These are phyloP conservation scores for Phytophthora aleatoria DNA, from an alignment of 352 stramenopile species.

Conservation along the genomic window DNA sequence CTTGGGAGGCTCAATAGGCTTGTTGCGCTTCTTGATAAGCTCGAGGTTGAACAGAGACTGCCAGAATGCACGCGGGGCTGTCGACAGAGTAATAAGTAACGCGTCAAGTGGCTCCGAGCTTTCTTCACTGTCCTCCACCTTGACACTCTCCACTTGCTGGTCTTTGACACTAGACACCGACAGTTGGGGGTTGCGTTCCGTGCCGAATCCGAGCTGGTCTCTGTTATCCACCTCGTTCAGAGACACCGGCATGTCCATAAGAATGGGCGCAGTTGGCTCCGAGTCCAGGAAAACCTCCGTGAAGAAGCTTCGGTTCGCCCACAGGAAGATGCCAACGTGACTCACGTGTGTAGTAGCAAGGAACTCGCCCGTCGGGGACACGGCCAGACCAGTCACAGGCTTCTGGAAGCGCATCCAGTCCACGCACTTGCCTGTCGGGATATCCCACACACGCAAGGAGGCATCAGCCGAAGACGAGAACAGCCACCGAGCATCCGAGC, in stretches of 20 bases:
- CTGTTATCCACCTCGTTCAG: constrained; percentile 86
- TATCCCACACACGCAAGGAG: constrained; percentile 93
- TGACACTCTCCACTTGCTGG: constrained; percentile 52
- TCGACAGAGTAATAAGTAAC: constrained; percentile 79
- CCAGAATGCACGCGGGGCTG: constrained; percentile 86
- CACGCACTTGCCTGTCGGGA: constrained; percentile 94
- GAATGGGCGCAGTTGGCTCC: constrained; percentile 70
- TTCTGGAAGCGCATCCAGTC: constrained; percentile 95
- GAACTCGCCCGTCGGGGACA: constrained; percentile 96
- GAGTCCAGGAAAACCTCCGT: constrained; percentile 86
- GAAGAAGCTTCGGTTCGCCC: constrained; percentile 95
- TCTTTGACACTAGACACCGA: constrained; percentile 42
- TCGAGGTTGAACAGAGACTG: constrained; percentile 92
- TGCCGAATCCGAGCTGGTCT: constrained; percentile 57
- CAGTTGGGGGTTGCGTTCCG: constrained; percentile 56
- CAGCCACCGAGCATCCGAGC: constrained; percentile 88
- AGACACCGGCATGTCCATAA: constrained; percentile 93
- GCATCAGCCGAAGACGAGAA: constrained; percentile 88
- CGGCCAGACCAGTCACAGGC: constrained; percentile 89
- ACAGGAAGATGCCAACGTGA: constrained; percentile 94
- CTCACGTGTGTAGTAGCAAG: constrained; percentile 94
- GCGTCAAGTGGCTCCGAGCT: constrained; percentile 60
- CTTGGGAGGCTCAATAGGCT: constrained; percentile 94
- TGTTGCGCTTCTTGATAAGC: constrained; percentile 96
- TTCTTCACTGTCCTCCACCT: constrained; percentile 34